Conservation (phyloP, 805 yeast genomes). For the Ogataea nakhonphanomensis region DNA sequence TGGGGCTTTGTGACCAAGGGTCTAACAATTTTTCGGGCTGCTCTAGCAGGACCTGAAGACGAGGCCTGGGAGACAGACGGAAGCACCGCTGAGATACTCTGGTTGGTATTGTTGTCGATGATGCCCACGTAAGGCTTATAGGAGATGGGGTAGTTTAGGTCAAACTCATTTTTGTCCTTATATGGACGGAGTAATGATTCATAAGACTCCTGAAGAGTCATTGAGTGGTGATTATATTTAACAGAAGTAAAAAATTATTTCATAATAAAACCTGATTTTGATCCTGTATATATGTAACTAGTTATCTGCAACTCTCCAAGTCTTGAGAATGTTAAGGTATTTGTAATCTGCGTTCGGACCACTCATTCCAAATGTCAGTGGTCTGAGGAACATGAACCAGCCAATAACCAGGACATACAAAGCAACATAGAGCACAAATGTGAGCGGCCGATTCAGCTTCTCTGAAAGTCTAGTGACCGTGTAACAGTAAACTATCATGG, state of each 20-base stretch:
- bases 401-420: conserved; percentile 53
- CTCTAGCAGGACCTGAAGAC: conserved; percentile 8
- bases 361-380: conserved; percentile 78
- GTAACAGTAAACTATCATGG: conserved; percentile 72
- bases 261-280: background rate
- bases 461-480: conserved; percentile 41
- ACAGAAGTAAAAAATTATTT: conserved; percentile 1
- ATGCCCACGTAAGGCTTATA: conserved; percentile 34
- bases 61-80: conserved; percentile 26
- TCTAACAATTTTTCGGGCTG: conserved; percentile 18
- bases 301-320: conserved; percentile 46
- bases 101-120: conserved; percentile 32
- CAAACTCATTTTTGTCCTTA: conserved; percentile 30
- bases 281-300: background rate
- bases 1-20: conserved; percentile 22
- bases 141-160: conserved; percentile 33
- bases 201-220: conserved; percentile 24
- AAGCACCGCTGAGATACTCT: conserved; percentile 32
- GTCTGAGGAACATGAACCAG: conserved; percentile 57
- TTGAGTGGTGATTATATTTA: conserved; percentile 2
- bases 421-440: conserved; percentile 36
- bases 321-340: conserved; percentile 49
- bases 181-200: conserved; percentile 34
- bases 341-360: conserved; percentile 47
- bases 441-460: conserved; percentile 12